Evolutionary conservation across 768 basidiomycete species (phyloP).

Genomic region (Ephemerocybe angulata): DNA sequence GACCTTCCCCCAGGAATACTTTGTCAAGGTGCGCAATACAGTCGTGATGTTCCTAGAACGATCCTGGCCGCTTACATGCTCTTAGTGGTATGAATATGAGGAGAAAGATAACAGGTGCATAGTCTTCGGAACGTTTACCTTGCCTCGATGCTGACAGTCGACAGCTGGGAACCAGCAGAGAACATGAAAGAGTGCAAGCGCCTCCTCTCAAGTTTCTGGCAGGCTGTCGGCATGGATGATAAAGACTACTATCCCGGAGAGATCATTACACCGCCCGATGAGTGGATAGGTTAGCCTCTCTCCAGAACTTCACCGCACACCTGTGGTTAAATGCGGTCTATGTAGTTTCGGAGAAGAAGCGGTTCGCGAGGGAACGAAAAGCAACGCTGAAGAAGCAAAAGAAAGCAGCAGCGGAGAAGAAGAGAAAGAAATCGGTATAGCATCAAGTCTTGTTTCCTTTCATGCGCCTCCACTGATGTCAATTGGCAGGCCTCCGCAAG

Average conservation of each 20-base stretch:
- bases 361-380: slow-evolving; percentile 31
- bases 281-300: slow-evolving; percentile 56
- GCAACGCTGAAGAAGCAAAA: slow-evolving; percentile 15
- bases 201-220: slow-evolving; percentile 63
- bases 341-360: slow-evolving; percentile 38
- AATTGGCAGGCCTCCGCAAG: neutral
- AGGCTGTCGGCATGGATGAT: slow-evolving; percentile 54
- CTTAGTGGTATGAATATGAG: slow-evolving; percentile 66
- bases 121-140: neutral
- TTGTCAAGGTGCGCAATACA: slow-evolving; percentile 54
- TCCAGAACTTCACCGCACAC: slow-evolving; percentile 13
- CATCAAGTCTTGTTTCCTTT: slow-evolving; percentile 3
- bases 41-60: neutral
- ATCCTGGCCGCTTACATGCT: neutral
- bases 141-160: neutral
- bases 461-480: neutral
- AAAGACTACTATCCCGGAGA: slow-evolving; percentile 50
- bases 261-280: slow-evolving; percentile 35
- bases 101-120: slow-evolving; percentile 54
- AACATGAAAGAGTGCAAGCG: slow-evolving; percentile 57
- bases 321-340: no score
- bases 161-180: slow-evolving; percentile 66
- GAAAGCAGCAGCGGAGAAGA: neutral
- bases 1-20: slow-evolving; percentile 49
- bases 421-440: slow-evolving; percentile 4